Base-by-base conservation (phyloP, 495 filamentous ascomycete genomes). In the Hypoxylon cercidicola region DNA sequence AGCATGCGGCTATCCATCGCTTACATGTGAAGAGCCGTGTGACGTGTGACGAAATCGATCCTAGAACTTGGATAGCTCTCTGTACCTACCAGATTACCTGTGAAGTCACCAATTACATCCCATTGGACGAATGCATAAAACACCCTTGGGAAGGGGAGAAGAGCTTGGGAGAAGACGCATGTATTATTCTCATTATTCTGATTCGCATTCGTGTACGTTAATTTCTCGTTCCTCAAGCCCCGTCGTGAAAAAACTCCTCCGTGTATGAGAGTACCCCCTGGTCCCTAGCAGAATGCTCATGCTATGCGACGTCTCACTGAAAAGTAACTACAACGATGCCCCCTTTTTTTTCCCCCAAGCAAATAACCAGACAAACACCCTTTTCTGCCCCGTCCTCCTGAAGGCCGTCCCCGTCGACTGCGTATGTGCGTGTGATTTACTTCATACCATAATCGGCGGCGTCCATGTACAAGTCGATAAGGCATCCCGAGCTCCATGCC, bases 401-500 rank as follows among this genome's bases (percentile, higher is more conserved):
- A 43, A 43, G 15, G 2, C 37, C 1, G 11, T 12, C 40, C 4
- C 15, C 1, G 13, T 20, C 8, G 16, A 18, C n/a, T 10, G 40
- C 7, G 1, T 19, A 20, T 52, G 13, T 8, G n/a, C 11, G 25
- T 9, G 25, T 7, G 19, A 53, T 28, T 55, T 54, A 69, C 52
- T 75, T 70, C 34, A 73, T 73, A 34, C 78, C 76, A 52, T 80
- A 80, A 62, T 80, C 80, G 6, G 78, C 85, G 37, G 93, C 93
- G 74, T 99, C 95, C 75, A 96, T 91, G 73, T 95, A 98, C 43
- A 99, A 71, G 76, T 99, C 95, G 68, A 99, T 90, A 66, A 98
- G 77, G 72, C 95, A 98, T 8, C 91, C 89, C 0, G 96, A 88
- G 18, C 92, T 96, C 95, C 95, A 99, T 9, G 94, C 89, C 72